Conservation (phyloP, 2,329 filamentous ascomycete species). For the Paraconiothyrium sp. region DNA sequence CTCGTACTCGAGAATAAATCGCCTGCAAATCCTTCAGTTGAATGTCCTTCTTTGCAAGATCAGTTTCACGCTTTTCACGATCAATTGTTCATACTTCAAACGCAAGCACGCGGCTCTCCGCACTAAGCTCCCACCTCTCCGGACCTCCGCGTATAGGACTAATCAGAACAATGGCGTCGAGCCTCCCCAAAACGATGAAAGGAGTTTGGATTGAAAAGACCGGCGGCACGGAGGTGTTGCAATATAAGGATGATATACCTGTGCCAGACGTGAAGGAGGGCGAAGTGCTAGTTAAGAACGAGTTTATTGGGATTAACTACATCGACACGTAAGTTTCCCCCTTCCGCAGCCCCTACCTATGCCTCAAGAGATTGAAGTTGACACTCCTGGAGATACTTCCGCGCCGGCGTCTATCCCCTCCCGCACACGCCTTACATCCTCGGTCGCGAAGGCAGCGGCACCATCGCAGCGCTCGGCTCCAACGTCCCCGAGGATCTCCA, state of each 20-base stretch:
- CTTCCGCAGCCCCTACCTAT: neutral
- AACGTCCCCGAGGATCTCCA: constrained; percentile 64
- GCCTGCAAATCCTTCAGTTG: neutral
- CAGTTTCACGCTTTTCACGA: constrained; percentile 4
- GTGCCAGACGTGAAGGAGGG: constrained; percentile 74
- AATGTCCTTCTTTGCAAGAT: constrained; percentile 6
- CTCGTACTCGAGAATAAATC: neutral
- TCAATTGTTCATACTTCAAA: too few species aligned
- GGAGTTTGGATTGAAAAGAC: constrained; percentile 76
- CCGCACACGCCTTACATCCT: constrained; percentile 76
- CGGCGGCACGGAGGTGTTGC: constrained; percentile 75
- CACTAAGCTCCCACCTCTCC: constrained; percentile 26
- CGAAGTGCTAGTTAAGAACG: constrained; percentile 82
- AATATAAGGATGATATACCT: constrained; percentile 75
- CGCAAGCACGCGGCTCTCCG: constrained; percentile 24
- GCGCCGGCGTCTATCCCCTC: constrained; percentile 79
- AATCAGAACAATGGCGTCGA: constrained; percentile 51
- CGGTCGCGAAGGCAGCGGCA: constrained; percentile 81
- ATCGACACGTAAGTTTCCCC: constrained; percentile 74
- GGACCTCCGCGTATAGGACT: neutral
- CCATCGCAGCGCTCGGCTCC: constrained; percentile 69
- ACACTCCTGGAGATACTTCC: constrained; percentile 72
- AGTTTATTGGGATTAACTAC: constrained; percentile 83
- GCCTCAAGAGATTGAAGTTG: neutral
- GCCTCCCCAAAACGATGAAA: constrained; percentile 73